Conservation (phyloP, 306 rosid species). For the Cucurbita argyrosperma region DNA sequence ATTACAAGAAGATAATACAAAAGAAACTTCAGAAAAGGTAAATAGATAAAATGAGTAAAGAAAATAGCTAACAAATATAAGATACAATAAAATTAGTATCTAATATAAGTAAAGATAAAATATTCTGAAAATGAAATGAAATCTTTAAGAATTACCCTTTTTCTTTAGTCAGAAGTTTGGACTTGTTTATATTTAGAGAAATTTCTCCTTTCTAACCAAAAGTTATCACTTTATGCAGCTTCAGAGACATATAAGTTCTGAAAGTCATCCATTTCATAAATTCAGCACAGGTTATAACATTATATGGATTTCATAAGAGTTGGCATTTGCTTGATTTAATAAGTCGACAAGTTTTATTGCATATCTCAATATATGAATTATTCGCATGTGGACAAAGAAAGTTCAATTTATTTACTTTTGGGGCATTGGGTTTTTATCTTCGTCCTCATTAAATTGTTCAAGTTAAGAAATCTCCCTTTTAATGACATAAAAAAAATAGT, state of each 20-base stretch:
- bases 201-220: slow-evolving; percentile 7
- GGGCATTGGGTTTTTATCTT: background rate
- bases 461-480: background rate
- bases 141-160: background rate
- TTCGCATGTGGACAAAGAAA: background rate
- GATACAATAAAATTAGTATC: background rate
- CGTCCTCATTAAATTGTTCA: background rate
- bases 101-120: background rate
- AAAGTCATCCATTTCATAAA: slow-evolving; percentile 77
- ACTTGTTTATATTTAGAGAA: background rate
- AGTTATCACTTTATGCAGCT: slow-evolving; percentile 49
- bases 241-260: slow-evolving; percentile 66
- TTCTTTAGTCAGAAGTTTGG: background rate
- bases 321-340: background rate
- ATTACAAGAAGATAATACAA: background rate
- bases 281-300: slow-evolving; percentile 67
- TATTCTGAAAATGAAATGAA: background rate
- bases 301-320: background rate
- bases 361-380: background rate
- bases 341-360: background rate
- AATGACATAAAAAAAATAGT: background rate
- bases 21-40: background rate
- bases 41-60: background rate
- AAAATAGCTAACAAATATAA: background rate
- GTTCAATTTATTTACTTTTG: background rate